A percentile compares a stretch with the other conserved stretches of the same genome.
Conservation (phyloP, 352 stramenopile species). For the Globisporangium camurandrum region DNA sequence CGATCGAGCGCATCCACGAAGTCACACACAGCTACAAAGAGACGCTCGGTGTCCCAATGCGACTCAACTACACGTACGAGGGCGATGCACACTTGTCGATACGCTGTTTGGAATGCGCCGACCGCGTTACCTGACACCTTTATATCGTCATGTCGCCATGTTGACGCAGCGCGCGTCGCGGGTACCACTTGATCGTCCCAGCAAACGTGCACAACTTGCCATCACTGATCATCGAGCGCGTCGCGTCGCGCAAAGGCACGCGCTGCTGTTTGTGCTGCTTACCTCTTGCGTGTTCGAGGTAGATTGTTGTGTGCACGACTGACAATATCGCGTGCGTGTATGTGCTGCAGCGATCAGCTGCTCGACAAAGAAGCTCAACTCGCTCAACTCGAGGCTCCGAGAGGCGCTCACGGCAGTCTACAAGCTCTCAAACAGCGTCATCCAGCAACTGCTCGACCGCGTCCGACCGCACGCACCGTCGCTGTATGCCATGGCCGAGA, state of each 20-base stretch:
- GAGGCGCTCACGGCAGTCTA: conserved; percentile 84
- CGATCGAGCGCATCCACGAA: conserved; percentile 78
- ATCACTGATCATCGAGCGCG: conserved; percentile 52
- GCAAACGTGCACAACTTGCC: conserved; percentile 51
- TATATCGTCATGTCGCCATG: conserved; percentile 1
- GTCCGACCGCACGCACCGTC: conserved; percentile 62
- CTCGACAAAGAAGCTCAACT: conserved; percentile 83
- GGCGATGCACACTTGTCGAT: no score
- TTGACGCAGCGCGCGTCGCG: conserved; percentile 33
- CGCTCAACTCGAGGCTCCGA: conserved; percentile 71
- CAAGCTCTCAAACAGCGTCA: conserved; percentile 81
- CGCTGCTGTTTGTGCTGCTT: no score
- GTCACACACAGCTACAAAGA: conserved; percentile 72
- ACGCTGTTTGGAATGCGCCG: not conserved
- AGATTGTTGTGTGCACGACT: not conserved
- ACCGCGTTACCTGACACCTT: not conserved
- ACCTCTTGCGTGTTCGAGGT: no score
- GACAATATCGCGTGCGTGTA: not conserved
- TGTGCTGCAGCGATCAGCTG: conserved; percentile 60
- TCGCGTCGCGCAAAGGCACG: conserved; percentile 56
- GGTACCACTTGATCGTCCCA: conserved; percentile 67
- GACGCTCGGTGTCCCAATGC: conserved; percentile 48
- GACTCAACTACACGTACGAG: conserved; percentile 72
- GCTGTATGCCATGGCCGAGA: conserved; percentile 86
- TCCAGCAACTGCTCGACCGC: conserved; percentile 76